Evolutionary conservation across 2,329 filamentous ascomycete genomes (phyloP).

Genomic region (Sporothrix protearum): DNA sequence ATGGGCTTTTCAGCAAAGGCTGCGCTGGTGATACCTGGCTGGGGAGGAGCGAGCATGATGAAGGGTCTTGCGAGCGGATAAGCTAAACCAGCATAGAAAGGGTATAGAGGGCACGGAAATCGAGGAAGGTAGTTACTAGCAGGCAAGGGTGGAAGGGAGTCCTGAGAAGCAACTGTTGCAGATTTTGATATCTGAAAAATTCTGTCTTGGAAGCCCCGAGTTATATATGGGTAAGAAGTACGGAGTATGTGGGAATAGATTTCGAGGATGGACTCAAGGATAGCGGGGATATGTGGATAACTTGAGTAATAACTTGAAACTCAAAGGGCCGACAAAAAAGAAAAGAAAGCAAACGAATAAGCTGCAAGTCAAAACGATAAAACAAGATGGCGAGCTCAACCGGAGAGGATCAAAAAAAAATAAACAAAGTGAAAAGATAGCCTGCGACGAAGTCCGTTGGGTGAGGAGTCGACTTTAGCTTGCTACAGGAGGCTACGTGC

Average conservation of each 20-base stretch:
- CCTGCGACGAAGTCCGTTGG: too few species aligned
- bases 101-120: too few species aligned
- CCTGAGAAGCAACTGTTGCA: not conserved
- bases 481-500: not conserved
- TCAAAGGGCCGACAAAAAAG: not conserved
- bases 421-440: not conserved
- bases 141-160: not conserved
- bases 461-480: too few species aligned
- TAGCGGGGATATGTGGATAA: not conserved
- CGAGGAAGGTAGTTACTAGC: not conserved
- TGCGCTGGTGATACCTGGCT: not conserved
- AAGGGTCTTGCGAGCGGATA: not conserved
- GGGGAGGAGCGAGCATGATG: slow-evolving; percentile 1
- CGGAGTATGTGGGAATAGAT: not conserved
- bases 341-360: not conserved
- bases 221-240: not conserved
- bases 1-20: not conserved
- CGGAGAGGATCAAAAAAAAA: not conserved
- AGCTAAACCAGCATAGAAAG: too few species aligned
- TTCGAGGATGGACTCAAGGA: not conserved
- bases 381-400: not conserved
- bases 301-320: not conserved
- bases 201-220: not conserved
- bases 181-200: not conserved
- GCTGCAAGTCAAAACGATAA: not conserved